Base-by-base conservation (phyloP, 2,329 filamentous ascomycete genomes). In the Fusarium chlamydosporum region DNA sequence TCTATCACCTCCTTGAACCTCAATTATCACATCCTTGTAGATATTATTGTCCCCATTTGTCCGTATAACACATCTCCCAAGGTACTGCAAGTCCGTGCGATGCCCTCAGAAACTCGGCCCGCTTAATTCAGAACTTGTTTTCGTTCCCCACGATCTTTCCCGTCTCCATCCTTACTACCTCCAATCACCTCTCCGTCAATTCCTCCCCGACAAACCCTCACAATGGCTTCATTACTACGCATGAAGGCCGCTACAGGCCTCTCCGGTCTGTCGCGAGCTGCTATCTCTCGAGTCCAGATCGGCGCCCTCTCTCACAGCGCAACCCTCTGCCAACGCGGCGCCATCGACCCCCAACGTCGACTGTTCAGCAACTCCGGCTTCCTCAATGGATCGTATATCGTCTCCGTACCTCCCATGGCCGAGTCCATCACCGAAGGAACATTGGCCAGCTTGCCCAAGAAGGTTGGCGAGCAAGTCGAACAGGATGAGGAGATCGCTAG, bases 351-450 rank as follows among this genome's bases (percentile, higher is more conserved):
- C 34, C 72, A 71, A 41, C 69, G 62, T 31, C 72, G 72, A 16
- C 63, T 74, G 2, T 74, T 74, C 37, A 68, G 65, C 63, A 46
- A 34, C 57, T 70, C 72, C 2, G 31, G 63, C 6, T 23, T 55
- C 42, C 62, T 71, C 59, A 63, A 70, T 53, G 72, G 58, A 51
- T 73, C 74, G 3, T 56, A 67, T 29, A 67, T 74, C 47, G 72
- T 77, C 64, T 66, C 65, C 40, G 76, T 77, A 26, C 76, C 76
- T 18, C 72, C 58, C 18, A 77, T 77, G 76, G 76, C 76, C 31
- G 76, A 77, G 70, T 78, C 76, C 20, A 76, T 77, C 27, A 77
- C 54, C 51, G 76, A 77, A 29, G 76, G 76, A 47, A 77, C 76
- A 20, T 27, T 77, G 1, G 42, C 69, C 1, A 69, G 68, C 34